Base-by-base conservation (phyloP, 2,329 filamentous ascomycete genomes). In the Trichophyton equinum region DNA sequence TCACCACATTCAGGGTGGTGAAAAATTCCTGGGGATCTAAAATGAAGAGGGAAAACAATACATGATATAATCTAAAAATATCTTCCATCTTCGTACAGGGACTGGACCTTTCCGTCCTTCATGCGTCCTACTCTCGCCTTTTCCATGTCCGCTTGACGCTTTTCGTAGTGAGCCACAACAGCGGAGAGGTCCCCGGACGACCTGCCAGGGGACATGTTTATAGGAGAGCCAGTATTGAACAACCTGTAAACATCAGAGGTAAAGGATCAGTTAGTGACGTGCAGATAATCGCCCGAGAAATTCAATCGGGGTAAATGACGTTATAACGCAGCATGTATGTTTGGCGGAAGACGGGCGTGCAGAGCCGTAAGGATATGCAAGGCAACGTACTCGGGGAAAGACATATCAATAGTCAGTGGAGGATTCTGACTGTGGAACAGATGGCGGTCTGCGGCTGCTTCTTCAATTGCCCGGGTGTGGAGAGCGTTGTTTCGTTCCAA, bases 201-300 rank as follows among this genome's bases (percentile, higher is more conserved):
- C 64, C 81, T 81, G 58, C 85, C 85, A 49, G 85, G 82, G 36
- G 79, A 74, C 60, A 86, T 80, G 68, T 88, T 88, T 73, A 78
- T 84, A 15, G 84, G 84, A 1, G 82, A 82, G 59, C 82, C 81
- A 22, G 75, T 73, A 69, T 87, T 86, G 74, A 87, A 81, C 65
- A 81, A 75, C 67, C 85, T 87, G 68, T 8, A 25, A 30, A 13
- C 46, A 51, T 13, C 20, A 11, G 18, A 47, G 22, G 9, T 11
- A 33, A 44, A 44, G 9, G 33, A 38, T 38, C 9, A 13, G 30
- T 59, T 47, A 59, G 57, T 47, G 44, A 47, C 36, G 42, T 49
- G 57, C 51, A 44, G 55, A 44, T 13, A 57, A 57, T 56, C 62
- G 36, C 61, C 58, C 2, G 60, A 25, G 53, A 58, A 30, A 44